A percentile compares a stretch with the other conserved stretches of the same genome.
These are phyloP conservation scores for Curvularia verruculosa DNA, from an alignment of 2,329 filamentous ascomycete genomes.

Conservation along the genomic window DNA sequence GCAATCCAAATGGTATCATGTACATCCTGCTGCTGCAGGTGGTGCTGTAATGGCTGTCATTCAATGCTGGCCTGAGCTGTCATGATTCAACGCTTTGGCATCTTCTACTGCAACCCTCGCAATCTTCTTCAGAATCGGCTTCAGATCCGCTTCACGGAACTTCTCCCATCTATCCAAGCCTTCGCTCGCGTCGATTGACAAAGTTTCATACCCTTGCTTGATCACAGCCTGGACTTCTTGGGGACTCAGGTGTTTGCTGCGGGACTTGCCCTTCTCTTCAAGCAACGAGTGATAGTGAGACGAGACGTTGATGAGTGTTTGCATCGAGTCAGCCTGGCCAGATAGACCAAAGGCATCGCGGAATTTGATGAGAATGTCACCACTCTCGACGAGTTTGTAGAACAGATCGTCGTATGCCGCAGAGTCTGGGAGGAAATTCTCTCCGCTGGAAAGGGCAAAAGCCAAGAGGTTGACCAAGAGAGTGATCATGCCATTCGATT, in stretches of 20 bases:
- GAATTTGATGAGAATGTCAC: conserved; percentile 82
- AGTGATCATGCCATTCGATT: conserved; percentile 76
- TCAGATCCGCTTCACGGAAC: conserved; percentile 86
- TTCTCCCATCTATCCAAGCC: conserved; percentile 84
- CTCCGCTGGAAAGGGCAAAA: conserved; percentile 82
- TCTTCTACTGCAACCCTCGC: conserved; percentile 79
- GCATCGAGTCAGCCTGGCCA: conserved; percentile 65
- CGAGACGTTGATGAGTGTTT: conserved; percentile 80
- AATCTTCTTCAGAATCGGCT: conserved; percentile 83
- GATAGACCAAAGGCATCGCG: conserved; percentile 71
- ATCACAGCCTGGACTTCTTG: conserved; percentile 88
- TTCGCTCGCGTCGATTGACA: conserved; percentile 88
- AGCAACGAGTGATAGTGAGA: conserved; percentile 88
- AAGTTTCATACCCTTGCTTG: conserved; percentile 92
- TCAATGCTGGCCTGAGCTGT: conserved; percentile 13
- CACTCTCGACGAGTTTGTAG: conserved; percentile 95
- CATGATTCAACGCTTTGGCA: conserved; percentile 58
- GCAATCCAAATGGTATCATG: background rate
- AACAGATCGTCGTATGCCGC: conserved; percentile 94
- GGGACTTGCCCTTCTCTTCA: conserved; percentile 58
- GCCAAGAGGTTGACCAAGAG: conserved; percentile 82
- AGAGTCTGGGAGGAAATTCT: conserved; percentile 86
- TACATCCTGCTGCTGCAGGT: background rate
- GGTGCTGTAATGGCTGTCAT: background rate
- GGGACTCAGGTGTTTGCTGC: conserved; percentile 74